Conservation (phyloP, 2,329 filamentous ascomycete species). For the Pseudopyrenochaeta lycopersici region DNA sequence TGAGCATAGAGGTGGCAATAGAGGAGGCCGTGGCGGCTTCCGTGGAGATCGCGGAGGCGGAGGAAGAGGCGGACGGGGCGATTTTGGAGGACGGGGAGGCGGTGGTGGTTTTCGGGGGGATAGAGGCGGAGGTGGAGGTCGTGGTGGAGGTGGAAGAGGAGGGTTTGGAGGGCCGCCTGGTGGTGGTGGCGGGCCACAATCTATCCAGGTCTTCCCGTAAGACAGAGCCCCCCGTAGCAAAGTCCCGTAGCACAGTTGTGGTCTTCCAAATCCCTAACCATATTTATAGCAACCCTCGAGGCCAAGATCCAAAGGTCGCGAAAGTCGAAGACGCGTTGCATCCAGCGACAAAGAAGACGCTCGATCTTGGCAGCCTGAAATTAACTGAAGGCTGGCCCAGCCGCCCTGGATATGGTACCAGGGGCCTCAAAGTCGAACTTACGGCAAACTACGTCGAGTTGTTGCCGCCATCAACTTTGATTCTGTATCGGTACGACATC, state of each 20-base stretch:
- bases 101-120: conserved; percentile 3
- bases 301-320: conserved; percentile 12
- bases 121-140: conserved; percentile 15
- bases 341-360: conserved; percentile 16
- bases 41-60: too few relatives aligned
- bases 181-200: conserved; percentile 13
- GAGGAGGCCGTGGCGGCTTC: too few relatives aligned
- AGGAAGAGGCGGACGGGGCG: too few relatives aligned
- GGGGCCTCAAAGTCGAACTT: conserved; percentile 20
- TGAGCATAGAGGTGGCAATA: too few relatives aligned
- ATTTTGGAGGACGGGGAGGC: conserved; percentile 1
- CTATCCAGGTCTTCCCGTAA: conserved; percentile 18
- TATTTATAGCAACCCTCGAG: conserved; percentile 12
- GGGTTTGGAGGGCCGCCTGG: conserved; percentile 8
- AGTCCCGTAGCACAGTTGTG: neutral
- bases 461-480: conserved; percentile 16
- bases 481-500: conserved; percentile 23
- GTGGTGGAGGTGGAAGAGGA: conserved; percentile 8
- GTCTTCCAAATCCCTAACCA: neutral
- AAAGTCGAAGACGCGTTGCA: conserved; percentile 20
- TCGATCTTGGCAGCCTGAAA: conserved; percentile 12
- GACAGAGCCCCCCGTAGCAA: too few relatives aligned
- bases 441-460: conserved; percentile 31
- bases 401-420: conserved; percentile 27
- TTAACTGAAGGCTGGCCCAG: conserved; percentile 14